Evolutionary conservation across 129 eudicot genomes (phyloP), one percentile per base, ranked within the genome.

Genomic region (Glebionis coronaria): DNA sequence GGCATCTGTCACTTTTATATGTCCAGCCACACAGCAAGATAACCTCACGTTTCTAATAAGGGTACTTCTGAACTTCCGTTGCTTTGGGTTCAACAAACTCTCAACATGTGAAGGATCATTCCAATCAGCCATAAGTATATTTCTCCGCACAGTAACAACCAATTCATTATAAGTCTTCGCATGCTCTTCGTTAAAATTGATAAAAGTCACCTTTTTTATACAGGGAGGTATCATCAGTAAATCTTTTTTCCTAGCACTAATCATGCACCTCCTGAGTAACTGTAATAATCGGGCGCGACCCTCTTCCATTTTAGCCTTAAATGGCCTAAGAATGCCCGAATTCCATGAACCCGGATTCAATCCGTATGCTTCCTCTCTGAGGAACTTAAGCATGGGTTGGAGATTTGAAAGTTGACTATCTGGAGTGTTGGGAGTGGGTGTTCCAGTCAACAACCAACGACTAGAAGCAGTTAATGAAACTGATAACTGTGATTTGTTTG

Each of bases 11-110:
- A 92, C 95, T 70, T 79, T 84, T 38, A 92, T 83, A 78, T 92
- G 96, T 44, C 98, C 98, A 76, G 98, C 98, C 51, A 92, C 98
- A 72, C 96, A 92, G 69, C 98, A 92, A 54, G 98, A 92, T 53
- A 92, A 67, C 75, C 98, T 76, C 59, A 92, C 87, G 76, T 92
- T 92, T 76, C 79, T 92, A 13, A 92, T 88, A 9, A 89, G 80
- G 35, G 75, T 76, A 81, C 84, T 76, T 60, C 98, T 83, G 65
- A 82, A 88, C 82, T 92, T 92, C 98, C 98, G 88, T 63, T 88
- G 98, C 76, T 92, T 92, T 16, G 89, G 98, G 71, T 92, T 92
- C 71, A 92, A 80, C 61, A 92, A 77, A 81, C 98, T 92, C 80
- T 92, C 98, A 76, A 92, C 91, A 86, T 92, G 98, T 65, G 95